Base-by-base conservation (phyloP, 495 filamentous ascomycete genomes). In the Trichoderma reesei region DNA sequence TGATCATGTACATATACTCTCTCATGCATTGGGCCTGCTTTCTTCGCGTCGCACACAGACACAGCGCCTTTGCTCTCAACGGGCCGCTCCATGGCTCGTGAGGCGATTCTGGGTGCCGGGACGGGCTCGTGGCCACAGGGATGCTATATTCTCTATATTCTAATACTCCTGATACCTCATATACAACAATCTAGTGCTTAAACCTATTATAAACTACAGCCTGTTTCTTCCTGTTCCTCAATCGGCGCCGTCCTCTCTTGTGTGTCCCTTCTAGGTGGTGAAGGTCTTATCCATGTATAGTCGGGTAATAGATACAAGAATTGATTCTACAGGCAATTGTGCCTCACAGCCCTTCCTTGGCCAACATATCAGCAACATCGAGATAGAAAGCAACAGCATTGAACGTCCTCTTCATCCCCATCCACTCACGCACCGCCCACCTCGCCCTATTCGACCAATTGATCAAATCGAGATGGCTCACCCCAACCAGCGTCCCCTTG, bases 351-450 rank as follows among this genome's bases (percentile, higher is more conserved):
- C 83, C 86, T 67, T 91, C 86, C 63, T 87, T 87, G 1, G 89
- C 86, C 16, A 92, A 79, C 88, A 90, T 92, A 71, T 91, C 89
- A 73, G 87, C 86, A 73, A 97, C 94, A 68, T 88, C 89, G 37
- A 96, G 84, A 71, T 98, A 98, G 69, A 98, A 96, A 0, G 93
- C 92, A 68, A 97, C 87, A 4, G 92, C 93, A 70, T 98, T 98
- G 77, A 98, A 96, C 64, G 46, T 41, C 39, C 36, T 8, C 54
- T 41, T 64, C 36, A 68, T 51, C 20, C 20, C n/a, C 64, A 84
- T 85, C 68, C 88, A 75, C 67, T 86, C 80, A 67, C 83, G 85
- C 18, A 88, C 70, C 42, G 86, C 80, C 85, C 86, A 96, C 65
- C 86, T 83, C 39, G 96, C 65, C 61, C 89, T 79, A 69, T 96